Evolutionary conservation across 2,329 filamentous ascomycete genomes (phyloP).

Genomic region (Colletotrichum caudatum): DNA sequence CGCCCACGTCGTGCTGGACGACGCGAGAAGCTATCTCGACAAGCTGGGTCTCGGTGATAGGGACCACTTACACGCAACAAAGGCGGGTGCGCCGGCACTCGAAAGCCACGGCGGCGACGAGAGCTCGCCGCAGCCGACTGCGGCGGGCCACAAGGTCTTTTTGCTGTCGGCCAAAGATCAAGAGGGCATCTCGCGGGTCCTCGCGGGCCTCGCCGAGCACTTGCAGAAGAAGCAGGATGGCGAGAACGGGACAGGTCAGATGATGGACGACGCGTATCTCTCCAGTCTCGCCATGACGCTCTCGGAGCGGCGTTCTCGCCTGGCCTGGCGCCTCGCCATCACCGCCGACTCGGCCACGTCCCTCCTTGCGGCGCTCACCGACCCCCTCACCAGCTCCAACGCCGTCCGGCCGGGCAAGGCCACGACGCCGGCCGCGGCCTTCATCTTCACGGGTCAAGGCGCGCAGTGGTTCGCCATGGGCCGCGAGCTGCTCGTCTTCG

Average conservation of each 20-base stretch:
- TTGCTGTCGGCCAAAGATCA: neutral
- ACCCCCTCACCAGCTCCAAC: neutral
- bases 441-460: conserved; percentile 41
- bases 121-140: neutral
- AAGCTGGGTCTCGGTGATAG: conserved; percentile 1
- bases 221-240: neutral
- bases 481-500: conserved; percentile 1
- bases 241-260: neutral
- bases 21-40: conserved; percentile 2
- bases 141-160: neutral
- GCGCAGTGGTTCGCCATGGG: conserved; percentile 41
- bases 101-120: neutral
- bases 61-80: neutral
- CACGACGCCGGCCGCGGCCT: neutral
- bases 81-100: neutral
- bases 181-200: neutral
- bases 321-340: conserved; percentile 6
- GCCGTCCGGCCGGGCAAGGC: neutral
- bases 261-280: neutral
- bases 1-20: conserved; percentile 2
- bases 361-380: conserved; percentile 5
- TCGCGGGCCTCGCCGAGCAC: neutral
- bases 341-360: conserved; percentile 16
- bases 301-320: neutral
- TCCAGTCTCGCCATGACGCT: neutral